These are phyloP conservation scores for Mortierella sp. DNA, from an alignment of 371 early-diverging fungal species.

Conservation along the genomic window DNA sequence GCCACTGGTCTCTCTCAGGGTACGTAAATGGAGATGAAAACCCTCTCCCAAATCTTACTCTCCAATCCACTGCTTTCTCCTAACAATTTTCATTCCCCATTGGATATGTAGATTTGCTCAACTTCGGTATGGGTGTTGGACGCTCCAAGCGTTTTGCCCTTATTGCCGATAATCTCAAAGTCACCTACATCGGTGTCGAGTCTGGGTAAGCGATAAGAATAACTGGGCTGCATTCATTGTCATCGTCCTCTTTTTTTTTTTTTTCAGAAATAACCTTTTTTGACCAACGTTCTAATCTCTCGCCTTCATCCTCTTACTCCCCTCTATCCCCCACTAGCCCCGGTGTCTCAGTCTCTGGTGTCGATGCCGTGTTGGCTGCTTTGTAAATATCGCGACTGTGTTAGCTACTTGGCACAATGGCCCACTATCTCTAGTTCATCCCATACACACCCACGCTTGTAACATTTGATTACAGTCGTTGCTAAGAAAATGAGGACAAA, in stretches of 20 bases:
- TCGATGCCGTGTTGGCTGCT: slow-evolving; percentile 30
- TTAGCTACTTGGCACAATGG: no score
- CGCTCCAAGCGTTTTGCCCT: slow-evolving; percentile 73
- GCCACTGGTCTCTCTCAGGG: slow-evolving; percentile 71
- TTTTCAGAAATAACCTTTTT: neutral
- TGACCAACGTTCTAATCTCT: neutral
- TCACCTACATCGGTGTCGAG: slow-evolving; percentile 80
- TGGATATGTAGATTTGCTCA: slow-evolving; percentile 50
- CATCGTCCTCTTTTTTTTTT: neutral
- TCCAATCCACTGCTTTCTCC: neutral
- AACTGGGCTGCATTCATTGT: no score
- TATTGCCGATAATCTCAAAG: slow-evolving; percentile 72
- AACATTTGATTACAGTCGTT: no score
- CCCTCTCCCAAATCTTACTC: neutral
- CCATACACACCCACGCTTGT: no score
- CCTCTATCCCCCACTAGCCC: slow-evolving; percentile 15
- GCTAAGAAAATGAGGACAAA: no score
- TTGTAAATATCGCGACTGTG: slow-evolving; percentile 9
- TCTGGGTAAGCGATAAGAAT: slow-evolving; percentile 25
- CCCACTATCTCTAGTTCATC: no score
- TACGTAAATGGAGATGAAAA: neutral
- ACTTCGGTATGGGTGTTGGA: slow-evolving; percentile 29
- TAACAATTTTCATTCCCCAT: neutral
- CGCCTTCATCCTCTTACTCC: no score
- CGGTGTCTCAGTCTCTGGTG: slow-evolving; percentile 40